Percentiles rank a stretch among this genome's conserved stretches.
Conservation (phyloP, 2,329 filamentous ascomycete genomes). For the Pseudogymnoascus sp. region DNA sequence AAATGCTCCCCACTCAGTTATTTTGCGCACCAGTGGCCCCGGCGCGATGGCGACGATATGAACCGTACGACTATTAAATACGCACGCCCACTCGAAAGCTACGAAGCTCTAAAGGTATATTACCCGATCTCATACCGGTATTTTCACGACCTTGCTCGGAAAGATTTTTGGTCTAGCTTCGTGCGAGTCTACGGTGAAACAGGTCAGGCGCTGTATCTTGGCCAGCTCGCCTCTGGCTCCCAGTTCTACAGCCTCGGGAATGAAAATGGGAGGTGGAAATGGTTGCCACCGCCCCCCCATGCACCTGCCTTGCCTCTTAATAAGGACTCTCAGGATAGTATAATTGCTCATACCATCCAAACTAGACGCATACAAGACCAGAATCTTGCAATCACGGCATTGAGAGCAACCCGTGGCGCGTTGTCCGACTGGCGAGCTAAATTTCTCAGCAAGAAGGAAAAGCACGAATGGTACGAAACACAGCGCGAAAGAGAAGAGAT, state of each 20-base stretch:
- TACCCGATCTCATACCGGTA: not conserved
- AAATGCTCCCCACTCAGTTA: not conserved
- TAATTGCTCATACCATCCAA: not conserved
- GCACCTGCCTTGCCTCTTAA: not conserved
- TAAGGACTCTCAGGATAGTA: not conserved
- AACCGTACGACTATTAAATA: not conserved
- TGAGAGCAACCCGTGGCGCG: not conserved
- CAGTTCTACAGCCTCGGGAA: not conserved
- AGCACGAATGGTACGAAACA: not conserved
- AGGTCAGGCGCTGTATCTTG: not conserved
- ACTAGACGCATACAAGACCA: not conserved
- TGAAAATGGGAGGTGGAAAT: not conserved
- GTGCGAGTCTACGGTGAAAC: not conserved
- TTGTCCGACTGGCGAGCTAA: not conserved
- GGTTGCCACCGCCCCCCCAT: not conserved
- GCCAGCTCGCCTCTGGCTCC: not conserved
- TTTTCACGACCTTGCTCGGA: not conserved
- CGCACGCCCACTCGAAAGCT: not conserved
- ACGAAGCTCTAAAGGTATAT: not conserved
- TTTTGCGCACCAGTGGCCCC: not conserved
- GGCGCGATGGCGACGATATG: not conserved
- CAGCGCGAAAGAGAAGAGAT: not conserved
- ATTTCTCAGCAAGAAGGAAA: conserved; percentile 3
- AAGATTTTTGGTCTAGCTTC: conserved; percentile 1
- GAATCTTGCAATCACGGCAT: not conserved